These are phyloP conservation scores for Citrus australasica DNA, from an alignment of 345 rosid genomes.

Conservation along the genomic window DNA sequence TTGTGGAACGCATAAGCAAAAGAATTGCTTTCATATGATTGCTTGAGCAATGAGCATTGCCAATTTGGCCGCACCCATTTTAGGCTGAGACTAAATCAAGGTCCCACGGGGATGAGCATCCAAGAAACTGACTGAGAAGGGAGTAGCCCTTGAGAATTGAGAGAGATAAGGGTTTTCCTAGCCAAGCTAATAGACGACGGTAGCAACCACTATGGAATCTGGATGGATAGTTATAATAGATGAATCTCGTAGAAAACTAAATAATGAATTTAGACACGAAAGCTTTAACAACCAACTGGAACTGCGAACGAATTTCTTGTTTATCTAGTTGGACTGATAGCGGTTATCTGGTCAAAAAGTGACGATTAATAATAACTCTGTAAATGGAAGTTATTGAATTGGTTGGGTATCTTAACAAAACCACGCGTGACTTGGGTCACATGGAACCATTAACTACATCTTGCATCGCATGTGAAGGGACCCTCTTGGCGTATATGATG, in stretches of 20 bases:
- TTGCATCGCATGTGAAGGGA: slow-evolving; percentile 30
- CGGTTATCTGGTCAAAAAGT: not conserved
- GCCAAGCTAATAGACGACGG: not conserved
- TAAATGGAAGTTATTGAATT: not conserved
- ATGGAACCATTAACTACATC: not conserved
- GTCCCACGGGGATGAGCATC: not conserved
- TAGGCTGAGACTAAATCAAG: not conserved
- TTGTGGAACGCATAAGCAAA: no score
- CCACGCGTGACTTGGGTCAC: slow-evolving; percentile 2
- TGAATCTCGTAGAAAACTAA: no score
- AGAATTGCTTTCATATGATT: not conserved
- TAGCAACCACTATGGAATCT: no score
- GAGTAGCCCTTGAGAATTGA: not conserved
- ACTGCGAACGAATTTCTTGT: no score
- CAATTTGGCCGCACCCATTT: not conserved
- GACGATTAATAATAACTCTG: not conserved
- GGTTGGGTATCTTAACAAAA: not conserved
- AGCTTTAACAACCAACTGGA: not conserved
- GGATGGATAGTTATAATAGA: no score
- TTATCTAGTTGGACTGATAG: not conserved
- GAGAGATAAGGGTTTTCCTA: not conserved
- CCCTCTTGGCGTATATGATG: not conserved
- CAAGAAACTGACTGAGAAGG: not conserved
- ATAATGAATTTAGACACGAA: not conserved
- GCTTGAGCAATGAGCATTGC: not conserved